Base-by-base conservation (phyloP, 2,329 filamentous ascomycete genomes). In the Exophiala spinifera region DNA sequence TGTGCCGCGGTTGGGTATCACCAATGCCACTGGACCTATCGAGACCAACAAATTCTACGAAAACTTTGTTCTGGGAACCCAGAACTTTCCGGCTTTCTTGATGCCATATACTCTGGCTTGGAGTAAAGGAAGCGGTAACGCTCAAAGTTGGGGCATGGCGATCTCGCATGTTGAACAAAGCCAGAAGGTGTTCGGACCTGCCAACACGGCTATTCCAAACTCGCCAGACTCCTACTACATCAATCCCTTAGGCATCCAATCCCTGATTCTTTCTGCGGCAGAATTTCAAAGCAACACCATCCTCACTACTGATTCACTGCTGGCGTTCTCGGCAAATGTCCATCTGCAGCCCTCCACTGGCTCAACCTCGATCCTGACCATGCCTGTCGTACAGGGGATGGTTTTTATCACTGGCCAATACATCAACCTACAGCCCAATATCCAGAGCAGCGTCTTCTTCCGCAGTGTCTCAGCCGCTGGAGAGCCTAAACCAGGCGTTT, bases 361-460 rank as follows among this genome's bases (percentile, higher is more conserved):
- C 2, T 77, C 79, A 6, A 69, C 76, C 1, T 80, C 86, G 0
- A 76, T 80, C 1, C 79, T 97, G 17, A 86, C 82, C 0, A 90
- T 95, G 61, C 91, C 91, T 0, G 67, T 96, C 6, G 84, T 95
- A 0, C 92, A 97, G 67, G 94, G 94, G 10, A 94, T 95, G 84
- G 86, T 83, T 0, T 95, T 91, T 64, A 77, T 96, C 15, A 96
- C 91, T 3, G 91, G 79, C 0, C 70, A 87, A 15, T 97, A 91
- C 70, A 78, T 77, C 50, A 83, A 84, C 25, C 78, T 83, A 0
- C 85, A 83, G 6, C 92, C 92, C 0, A 66, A 85, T 3, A 78
- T 97, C 40, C 84, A 91, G 63, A 87, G 85, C 19, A 84, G 83
- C 1, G 80, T 94, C 1, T 87, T 86, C 56, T 95, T 92, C 75